A percentile compares a stretch with the other conserved stretches of the same genome.
phyloP scores from a whole-genome alignment of 176 grass and related monocot genomes.

The Metroxylon sagu region DNA sequence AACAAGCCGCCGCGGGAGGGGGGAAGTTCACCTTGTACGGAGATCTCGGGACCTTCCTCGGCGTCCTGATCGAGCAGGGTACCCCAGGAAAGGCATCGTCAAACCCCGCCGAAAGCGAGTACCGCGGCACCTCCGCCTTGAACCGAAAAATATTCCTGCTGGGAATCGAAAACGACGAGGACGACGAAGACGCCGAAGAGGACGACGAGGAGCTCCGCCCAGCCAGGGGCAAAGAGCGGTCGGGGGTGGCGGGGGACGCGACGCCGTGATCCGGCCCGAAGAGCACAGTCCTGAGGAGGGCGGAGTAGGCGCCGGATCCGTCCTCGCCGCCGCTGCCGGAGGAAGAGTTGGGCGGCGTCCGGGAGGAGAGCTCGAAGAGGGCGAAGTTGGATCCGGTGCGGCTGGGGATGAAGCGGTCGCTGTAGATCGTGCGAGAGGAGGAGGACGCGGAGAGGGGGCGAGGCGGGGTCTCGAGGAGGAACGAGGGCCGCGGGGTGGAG shows the following conservation, averaged over 20 bases:
- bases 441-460: conserved; percentile 32
- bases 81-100: conserved; percentile 54
- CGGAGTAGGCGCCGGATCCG: conserved; percentile 60
- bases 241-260: conserved; percentile 22
- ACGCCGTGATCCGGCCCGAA: conserved; percentile 48
- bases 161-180: conserved; percentile 33
- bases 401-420: conserved; percentile 26
- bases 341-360: not conserved
- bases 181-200: conserved; percentile 45
- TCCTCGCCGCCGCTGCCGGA: conserved; percentile 25
- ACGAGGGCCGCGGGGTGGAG: conserved; percentile 44
- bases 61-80: conserved; percentile 24
- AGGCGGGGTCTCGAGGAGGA: conserved; percentile 76
- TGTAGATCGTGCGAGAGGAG: conserved; percentile 1
- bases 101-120: conserved; percentile 52
- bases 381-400: conserved; percentile 20
- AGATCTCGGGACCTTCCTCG: conserved; percentile 76
- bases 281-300: conserved; percentile 65
- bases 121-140: conserved; percentile 72
- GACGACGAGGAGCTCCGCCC: conserved; percentile 42
- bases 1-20: too few relatives aligned
- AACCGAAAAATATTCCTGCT: conserved; percentile 83
- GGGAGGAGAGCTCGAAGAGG: conserved; percentile 6
- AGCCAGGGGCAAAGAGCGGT: not conserved
- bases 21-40: conserved; percentile 56